Evolutionary conservation across 805 yeast species (phyloP), one percentile per base, ranked within the genome.

Genomic region (Saccharomycopsis schoenii): DNA sequence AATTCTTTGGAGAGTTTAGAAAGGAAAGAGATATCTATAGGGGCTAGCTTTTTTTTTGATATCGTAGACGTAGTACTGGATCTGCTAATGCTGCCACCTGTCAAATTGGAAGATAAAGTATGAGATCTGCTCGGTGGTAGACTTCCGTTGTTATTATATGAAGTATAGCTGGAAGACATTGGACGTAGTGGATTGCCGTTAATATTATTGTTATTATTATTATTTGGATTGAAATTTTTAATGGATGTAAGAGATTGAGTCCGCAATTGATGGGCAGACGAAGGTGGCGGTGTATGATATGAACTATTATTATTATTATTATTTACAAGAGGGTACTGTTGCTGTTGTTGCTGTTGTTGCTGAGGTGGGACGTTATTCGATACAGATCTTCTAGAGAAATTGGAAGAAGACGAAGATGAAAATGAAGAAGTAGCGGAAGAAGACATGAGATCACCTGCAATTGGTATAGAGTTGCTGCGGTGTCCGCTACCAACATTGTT

Each of bases 21-120:
- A 19, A 94, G 75, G 68, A 89, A 67, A 0, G 99, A 98, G 1
- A 98, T 97, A 71, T 94, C 91, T 1, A 91, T 92, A 19, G 80
- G 75, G 6, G 97, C 96, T 61, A 17, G 21, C 9, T 47, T 47
- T 24, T 25, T 81, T 78, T 60, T 55, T 24, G 37, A 19, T 21
- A 47, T 12, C 1, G 50, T 37, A 19, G 52, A 12, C 15, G 40
- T 25, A 10, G 58, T 55, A n/a, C 24, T 52, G 25, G 41, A 34
- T 34, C 56, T 17, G 34, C 52, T 47, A 4, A 47, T 47, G 15
- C 52, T 47, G 21, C 52, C 52, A 47, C 52, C 52, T 1, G 52
- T 47, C n/a, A 47, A 2, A 21, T 47, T 47, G 15, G 52, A 24
- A 2, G 52, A 47, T 12, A 47, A 25, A 9, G 52, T 47, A 24